A percentile compares a stretch with the other conserved stretches of the same genome.
These are phyloP conservation scores for Creolimax fragrantissima DNA, from an alignment of 78 protist genomes.

Conservation along the genomic window DNA sequence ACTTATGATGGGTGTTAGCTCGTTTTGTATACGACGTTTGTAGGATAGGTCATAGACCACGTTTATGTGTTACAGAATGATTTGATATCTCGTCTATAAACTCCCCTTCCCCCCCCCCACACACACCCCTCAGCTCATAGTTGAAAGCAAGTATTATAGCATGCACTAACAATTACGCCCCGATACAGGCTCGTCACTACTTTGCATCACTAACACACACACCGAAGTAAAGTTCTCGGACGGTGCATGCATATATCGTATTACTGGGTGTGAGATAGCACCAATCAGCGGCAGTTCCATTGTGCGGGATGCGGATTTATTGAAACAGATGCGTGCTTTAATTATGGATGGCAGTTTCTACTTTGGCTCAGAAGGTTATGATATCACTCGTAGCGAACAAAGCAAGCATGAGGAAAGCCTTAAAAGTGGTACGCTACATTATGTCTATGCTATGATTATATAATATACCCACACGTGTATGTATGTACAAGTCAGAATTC, in stretches of 20 bases:
- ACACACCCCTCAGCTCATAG: too few relatives aligned
- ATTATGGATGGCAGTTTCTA: background rate
- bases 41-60: too few relatives aligned
- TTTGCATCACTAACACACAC: background rate
- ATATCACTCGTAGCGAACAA: background rate
- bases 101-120: too few relatives aligned
- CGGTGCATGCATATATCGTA: background rate
- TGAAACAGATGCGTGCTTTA: background rate
- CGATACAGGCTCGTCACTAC: background rate
- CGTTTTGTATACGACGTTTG: too few relatives aligned
- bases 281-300: background rate
- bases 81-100: too few relatives aligned
- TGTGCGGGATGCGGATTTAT: background rate
- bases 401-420: background rate
- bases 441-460: too few relatives aligned
- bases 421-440: background rate
- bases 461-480: too few relatives aligned
- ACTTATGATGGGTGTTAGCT: too few relatives aligned
- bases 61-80: too few relatives aligned
- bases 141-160: too few relatives aligned
- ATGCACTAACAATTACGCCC: too few relatives aligned
- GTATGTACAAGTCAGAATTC: too few relatives aligned
- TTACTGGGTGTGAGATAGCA: background rate
- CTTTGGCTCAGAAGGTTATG: background rate
- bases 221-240: background rate